Base-by-base conservation (phyloP, 139 green algal genomes). In the Prasinococcaceae sp. region DNA sequence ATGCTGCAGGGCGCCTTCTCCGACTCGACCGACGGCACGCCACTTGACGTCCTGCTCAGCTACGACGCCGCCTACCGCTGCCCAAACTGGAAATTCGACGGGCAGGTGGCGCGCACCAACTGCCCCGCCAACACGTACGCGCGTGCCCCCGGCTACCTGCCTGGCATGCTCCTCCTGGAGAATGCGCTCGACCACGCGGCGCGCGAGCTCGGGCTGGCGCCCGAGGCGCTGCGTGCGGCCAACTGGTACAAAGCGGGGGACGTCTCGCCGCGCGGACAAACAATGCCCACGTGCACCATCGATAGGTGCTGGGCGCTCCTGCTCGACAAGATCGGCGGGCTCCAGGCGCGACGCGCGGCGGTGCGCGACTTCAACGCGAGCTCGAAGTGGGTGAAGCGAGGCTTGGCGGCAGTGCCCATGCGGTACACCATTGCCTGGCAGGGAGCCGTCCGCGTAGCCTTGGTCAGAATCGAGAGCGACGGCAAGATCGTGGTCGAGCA, bases 161-260 rank as follows among this genome's bases (percentile, higher is more conserved):
- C 61, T 30, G 32, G 50, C 6, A 30, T 52, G 12, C 54, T 61
- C 45, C 29, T 67, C 30, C 54, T 54, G 4, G 58, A 67, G 58
- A 53, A 5, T 10, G 37, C 54, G 9, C 8, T 67, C 12, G 58
- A 67, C 30, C 50, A 60, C 38, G 58, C 47, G 50, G 58, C 58
- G 14, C n/a, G 4, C 24, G 22, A 3, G n/a, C 9, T 60, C 9
- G 50, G 36, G 32, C 10, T 53, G 32, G 52, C 51, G 3, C 20
- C 50, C 6, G 50, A 67, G 16, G 20, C 53, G 17, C 25, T 67
- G 14, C 30, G 42, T 37, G 24, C 27, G 4, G 10, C 23, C n/a
- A 67, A 67, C 45, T 27, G 53, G 39, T 67, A 67, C 52, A n/a
- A 30, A 3, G 23, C 33, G 19, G 50, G 50, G 6, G 40, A 50